Evolutionary conservation across 352 stramenopile genomes (phyloP), one percentile per base, ranked within the genome.

Genomic region (Globisporangium canariense): DNA sequence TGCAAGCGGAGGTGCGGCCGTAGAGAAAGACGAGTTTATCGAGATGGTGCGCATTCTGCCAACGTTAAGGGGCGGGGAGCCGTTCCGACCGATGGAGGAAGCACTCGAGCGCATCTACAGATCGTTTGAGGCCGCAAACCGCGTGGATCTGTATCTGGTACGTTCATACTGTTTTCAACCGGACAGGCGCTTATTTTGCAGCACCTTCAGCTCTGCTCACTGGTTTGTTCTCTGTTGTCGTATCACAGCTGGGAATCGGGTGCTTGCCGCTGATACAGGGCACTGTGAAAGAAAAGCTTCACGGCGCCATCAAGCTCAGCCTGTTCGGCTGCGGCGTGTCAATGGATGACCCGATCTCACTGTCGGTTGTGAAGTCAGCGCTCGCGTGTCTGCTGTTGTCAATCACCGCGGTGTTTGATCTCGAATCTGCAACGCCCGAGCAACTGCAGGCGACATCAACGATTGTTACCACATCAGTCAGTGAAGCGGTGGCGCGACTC

Each of bases 71-170:
- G 78, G 64, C 1, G 73, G 76, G 2, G 80, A 89, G 51, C 73
- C 79, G n/a, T 91, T 90, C 34, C 75, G 79, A 11, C 76, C 80
- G 13, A 67, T 92, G 28, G 76, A 93, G 60, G 80, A 83, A 36
- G 79, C 80, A 30, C 73, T 94, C 13, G 75, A 76, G 46, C 77
- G 83, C 20, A 80, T 94, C 32, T 90, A 83, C 49, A 67, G 74
- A 30, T 90, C 81, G 8, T 91, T 94, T 43, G 60, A 86, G 13
- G 67, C 64, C 2, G 83, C 79, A 4, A 76, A 91, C 28, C 78
- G 76, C 34, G 75, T 74, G 2, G 75, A 90, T 43, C 32, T 89
- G n/a, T 77, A 81, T n/a, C 72, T 91, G 61, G 78, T 84, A 56
- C 25, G 68, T 49, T n/a, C n/a, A 4, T 1, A n/a, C 1, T 20